Conservation (phyloP, 495 filamentous ascomycete species). For the Pseudomonodictys pantanalensis region DNA sequence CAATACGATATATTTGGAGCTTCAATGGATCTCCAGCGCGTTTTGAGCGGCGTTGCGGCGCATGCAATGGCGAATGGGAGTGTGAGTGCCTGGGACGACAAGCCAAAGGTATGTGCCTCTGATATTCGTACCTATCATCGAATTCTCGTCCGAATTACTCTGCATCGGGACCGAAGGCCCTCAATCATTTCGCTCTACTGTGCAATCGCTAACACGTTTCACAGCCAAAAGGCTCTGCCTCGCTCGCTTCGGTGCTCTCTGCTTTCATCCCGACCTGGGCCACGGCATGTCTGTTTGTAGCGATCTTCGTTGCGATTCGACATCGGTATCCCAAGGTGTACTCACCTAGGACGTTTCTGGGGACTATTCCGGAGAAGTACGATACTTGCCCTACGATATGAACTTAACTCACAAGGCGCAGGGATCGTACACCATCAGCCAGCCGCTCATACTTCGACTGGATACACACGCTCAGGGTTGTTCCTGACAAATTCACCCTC, state of each 20-base stretch:
- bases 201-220: too few relatives aligned
- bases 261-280: slow-evolving; percentile 69
- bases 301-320: slow-evolving; percentile 70
- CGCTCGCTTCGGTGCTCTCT: slow-evolving; percentile 58
- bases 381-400: not conserved
- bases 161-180: not conserved
- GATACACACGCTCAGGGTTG: slow-evolving; percentile 59
- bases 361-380: slow-evolving; percentile 45
- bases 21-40: not conserved
- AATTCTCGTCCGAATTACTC: not conserved
- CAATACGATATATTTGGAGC: not conserved
- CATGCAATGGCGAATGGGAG: not conserved
- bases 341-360: slow-evolving; percentile 79
- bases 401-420: not conserved
- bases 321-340: slow-evolving; percentile 69
- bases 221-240: slow-evolving; percentile 40
- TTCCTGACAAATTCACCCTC: slow-evolving; percentile 61
- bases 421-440: slow-evolving; percentile 30
- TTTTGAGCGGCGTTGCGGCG: not conserved
- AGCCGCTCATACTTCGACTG: slow-evolving; percentile 54
- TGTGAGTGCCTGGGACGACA: not conserved
- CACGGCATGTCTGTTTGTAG: slow-evolving; percentile 59
- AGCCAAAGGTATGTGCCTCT: slow-evolving; percentile 4
- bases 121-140: too few relatives aligned
- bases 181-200: not conserved